Evolutionary conservation across 306 rosid genomes (phyloP).

Genomic region (Dicorynia guianensis): DNA sequence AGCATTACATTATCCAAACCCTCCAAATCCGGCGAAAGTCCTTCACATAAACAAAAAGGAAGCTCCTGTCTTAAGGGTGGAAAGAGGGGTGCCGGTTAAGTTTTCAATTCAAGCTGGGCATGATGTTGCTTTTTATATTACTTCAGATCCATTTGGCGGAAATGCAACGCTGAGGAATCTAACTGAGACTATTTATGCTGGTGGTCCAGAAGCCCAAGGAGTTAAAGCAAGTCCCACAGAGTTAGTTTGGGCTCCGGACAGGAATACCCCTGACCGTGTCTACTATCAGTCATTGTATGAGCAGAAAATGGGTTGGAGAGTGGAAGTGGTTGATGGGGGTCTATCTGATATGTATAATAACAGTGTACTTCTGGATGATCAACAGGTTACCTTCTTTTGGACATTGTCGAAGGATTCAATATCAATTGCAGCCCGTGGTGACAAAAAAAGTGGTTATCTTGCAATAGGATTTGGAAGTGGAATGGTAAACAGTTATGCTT

Average conservation of each 20-base stretch:
- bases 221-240: slow-evolving; percentile 88
- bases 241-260: slow-evolving; percentile 76
- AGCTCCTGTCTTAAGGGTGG: slow-evolving; percentile 87
- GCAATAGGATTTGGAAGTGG: slow-evolving; percentile 86
- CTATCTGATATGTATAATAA: slow-evolving; percentile 88
- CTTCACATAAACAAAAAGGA: slow-evolving; percentile 89
- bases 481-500: slow-evolving; percentile 79
- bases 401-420: slow-evolving; percentile 70
- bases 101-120: slow-evolving; percentile 92
- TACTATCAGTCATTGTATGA: slow-evolving; percentile 79
- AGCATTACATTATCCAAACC: slow-evolving; percentile 76
- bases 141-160: slow-evolving; percentile 88
- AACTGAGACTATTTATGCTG: slow-evolving; percentile 81
- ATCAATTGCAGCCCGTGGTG: slow-evolving; percentile 85
- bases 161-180: slow-evolving; percentile 81
- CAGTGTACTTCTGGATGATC: slow-evolving; percentile 92
- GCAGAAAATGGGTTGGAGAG: slow-evolving; percentile 93
- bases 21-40: slow-evolving; percentile 84
- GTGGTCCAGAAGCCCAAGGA: slow-evolving; percentile 84
- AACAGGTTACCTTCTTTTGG: slow-evolving; percentile 94
- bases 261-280: slow-evolving; percentile 82
- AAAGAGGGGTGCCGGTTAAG: slow-evolving; percentile 86
- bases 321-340: slow-evolving; percentile 95
- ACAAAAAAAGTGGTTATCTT: slow-evolving; percentile 95
- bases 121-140: slow-evolving; percentile 77